Percentiles rank a stretch among this genome's conserved stretches.
Evolutionary conservation across 1,139 yeast species (phyloP).

Genomic region (Casaregolazyma suthepensis): DNA sequence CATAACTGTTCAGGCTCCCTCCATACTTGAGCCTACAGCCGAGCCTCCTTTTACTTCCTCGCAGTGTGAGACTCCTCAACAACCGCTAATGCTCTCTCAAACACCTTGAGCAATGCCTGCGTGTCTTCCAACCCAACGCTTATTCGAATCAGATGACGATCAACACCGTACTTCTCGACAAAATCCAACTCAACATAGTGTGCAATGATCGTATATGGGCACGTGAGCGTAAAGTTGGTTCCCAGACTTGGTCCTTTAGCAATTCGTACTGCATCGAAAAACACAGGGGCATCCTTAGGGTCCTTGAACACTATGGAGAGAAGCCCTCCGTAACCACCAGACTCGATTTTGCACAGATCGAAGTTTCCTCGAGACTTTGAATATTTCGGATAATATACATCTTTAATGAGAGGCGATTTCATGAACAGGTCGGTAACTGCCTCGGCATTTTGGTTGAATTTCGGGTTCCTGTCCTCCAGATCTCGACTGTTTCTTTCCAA

Average conservation of each 20-base stretch:
- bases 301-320: slow-evolving; percentile 69
- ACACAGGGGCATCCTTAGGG: slow-evolving; percentile 59
- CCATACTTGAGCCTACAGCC: not conserved
- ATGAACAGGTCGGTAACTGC: slow-evolving; percentile 39
- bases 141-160: slow-evolving; percentile 68
- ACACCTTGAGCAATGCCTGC: slow-evolving; percentile 36
- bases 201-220: slow-evolving; percentile 88
- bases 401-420: slow-evolving; percentile 40
- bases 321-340: slow-evolving; percentile 93
- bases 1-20: not conserved
- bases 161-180: slow-evolving; percentile 80
- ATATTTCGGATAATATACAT: slow-evolving; percentile 66
- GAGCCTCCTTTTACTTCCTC: not conserved
- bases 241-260: slow-evolving; percentile 95
- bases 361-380: slow-evolving; percentile 54
- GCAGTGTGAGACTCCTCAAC: slow-evolving; percentile 9
- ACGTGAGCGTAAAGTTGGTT: slow-evolving; percentile 84
- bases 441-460: slow-evolving; percentile 64
- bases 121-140: slow-evolving; percentile 66
- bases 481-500: slow-evolving; percentile 92
- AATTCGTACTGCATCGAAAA: slow-evolving; percentile 67
- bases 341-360: slow-evolving; percentile 58
- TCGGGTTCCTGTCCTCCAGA: slow-evolving; percentile 60
- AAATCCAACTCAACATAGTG: slow-evolving; percentile 82
- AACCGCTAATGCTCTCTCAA: slow-evolving; percentile 33